Percentiles rank a stretch among this genome's conserved stretches.
phyloP scores from a whole-genome alignment of 2,329 filamentous ascomycete species.

The Cladosporium velox region DNA sequence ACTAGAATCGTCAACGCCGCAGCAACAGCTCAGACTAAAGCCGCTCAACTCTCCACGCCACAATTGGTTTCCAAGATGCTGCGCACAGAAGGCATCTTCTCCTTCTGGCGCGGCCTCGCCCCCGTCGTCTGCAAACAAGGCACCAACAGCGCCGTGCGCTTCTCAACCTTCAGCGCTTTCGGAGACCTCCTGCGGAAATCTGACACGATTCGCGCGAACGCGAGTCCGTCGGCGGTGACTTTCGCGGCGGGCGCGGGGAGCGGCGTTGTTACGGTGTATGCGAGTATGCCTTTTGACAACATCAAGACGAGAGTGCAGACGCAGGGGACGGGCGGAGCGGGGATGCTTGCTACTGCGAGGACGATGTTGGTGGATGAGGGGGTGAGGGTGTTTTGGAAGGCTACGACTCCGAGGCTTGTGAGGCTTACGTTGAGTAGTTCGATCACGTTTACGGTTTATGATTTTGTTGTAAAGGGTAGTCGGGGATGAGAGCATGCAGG shows the following conservation, averaged over 20 bases:
- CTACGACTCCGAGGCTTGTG: slow-evolving; percentile 20
- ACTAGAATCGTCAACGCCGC: slow-evolving; percentile 33
- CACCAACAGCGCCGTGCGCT: slow-evolving; percentile 31
- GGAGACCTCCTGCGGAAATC: slow-evolving; percentile 22
- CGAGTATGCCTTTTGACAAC: slow-evolving; percentile 32
- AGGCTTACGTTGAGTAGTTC: slow-evolving; percentile 21
- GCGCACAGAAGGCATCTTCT: slow-evolving; percentile 22
- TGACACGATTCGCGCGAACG: slow-evolving; percentile 10
- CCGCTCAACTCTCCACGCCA: not conserved
- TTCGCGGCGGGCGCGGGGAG: slow-evolving; percentile 26
- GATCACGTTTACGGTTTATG: slow-evolving; percentile 22
- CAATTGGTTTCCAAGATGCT: slow-evolving; percentile 20
- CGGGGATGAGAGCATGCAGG: not conserved
- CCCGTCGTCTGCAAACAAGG: slow-evolving; percentile 31
- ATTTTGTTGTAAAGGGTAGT: slow-evolving; percentile 10
- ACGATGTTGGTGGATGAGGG: slow-evolving; percentile 18
- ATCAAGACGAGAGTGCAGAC: slow-evolving; percentile 32
- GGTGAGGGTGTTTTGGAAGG: slow-evolving; percentile 21
- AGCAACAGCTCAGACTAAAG: slow-evolving; percentile 21
- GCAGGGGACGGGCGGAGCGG: slow-evolving; percentile 31
- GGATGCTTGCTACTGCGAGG: slow-evolving; percentile 17
- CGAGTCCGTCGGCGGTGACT: slow-evolving; percentile 19
- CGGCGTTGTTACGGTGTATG: slow-evolving; percentile 30
- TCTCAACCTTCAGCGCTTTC: slow-evolving; percentile 29
- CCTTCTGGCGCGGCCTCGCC: slow-evolving; percentile 27